Percentiles rank a stretch among this genome's conserved stretches.
Evolutionary conservation across 2,329 filamentous ascomycete genomes (phyloP).

Genomic region (Phaeosphaeriaceae sp.): DNA sequence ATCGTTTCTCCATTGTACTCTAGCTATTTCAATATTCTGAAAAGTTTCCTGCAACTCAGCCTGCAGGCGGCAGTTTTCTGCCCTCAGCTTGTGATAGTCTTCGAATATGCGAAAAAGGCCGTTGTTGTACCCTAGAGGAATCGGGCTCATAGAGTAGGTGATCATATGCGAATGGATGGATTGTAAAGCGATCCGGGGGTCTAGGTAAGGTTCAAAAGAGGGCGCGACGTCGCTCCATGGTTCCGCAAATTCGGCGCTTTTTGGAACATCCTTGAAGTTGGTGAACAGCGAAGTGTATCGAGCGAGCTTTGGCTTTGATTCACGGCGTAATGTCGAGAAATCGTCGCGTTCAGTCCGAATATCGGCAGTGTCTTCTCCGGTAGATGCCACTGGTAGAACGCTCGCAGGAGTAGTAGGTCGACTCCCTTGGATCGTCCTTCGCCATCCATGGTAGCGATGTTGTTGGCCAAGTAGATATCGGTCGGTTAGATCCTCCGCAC

Average conservation of each 20-base stretch:
- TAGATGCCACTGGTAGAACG: slow-evolving; percentile 15
- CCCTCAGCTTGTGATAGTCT: slow-evolving; percentile 45
- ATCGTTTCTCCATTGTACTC: slow-evolving; percentile 41
- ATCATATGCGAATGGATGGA: slow-evolving; percentile 36
- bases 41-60: slow-evolving; percentile 34
- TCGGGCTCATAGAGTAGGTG: slow-evolving; percentile 22
- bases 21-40: slow-evolving; percentile 31
- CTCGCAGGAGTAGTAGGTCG: slow-evolving; percentile 29
- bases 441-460: slow-evolving; percentile 28
- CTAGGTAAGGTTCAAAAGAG: slow-evolving; percentile 22
- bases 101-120: slow-evolving; percentile 53
- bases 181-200: slow-evolving; percentile 33
- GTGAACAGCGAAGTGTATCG: slow-evolving; percentile 49
- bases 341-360: slow-evolving; percentile 38
- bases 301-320: slow-evolving; percentile 49
- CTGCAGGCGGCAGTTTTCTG: slow-evolving; percentile 43
- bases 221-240: slow-evolving; percentile 35
- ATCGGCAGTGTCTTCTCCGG: slow-evolving; percentile 35
- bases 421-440: slow-evolving; percentile 29
- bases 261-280: slow-evolving; percentile 27
- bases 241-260: slow-evolving; percentile 28
- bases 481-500: slow-evolving; percentile 19
- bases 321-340: slow-evolving; percentile 35
- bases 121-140: slow-evolving; percentile 43
- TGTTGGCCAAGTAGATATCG: neutral